Conservation (phyloP, 192 early-diverging fungal species). For the Coemansia sp. region DNA sequence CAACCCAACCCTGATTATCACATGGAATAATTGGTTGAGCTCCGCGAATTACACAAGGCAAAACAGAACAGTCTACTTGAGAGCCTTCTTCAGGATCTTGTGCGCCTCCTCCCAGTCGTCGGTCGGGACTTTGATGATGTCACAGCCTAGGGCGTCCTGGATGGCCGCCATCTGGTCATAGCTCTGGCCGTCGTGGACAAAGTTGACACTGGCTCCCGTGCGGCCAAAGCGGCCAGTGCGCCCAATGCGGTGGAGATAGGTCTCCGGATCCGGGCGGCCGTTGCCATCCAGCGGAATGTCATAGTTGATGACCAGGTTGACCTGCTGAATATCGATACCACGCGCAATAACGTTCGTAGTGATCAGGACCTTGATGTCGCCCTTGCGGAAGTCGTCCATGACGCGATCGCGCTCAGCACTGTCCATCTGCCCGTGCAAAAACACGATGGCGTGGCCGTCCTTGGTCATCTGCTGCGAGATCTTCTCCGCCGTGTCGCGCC, state of each 20-base stretch:
- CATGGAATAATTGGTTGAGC: too few species aligned
- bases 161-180: conserved; percentile 80
- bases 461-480: conserved; percentile 71
- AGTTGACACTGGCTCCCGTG: conserved; percentile 90
- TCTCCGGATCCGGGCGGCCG: conserved; percentile 78
- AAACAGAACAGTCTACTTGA: conserved; percentile 36
- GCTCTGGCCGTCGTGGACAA: conserved; percentile 77
- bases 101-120: conserved; percentile 82
- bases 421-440: conserved; percentile 80
- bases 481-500: conserved; percentile 77
- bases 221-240: conserved; percentile 97
- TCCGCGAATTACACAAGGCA: too few species aligned
- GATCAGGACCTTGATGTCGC: conserved; percentile 88
- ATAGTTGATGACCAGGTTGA: conserved; percentile 94
- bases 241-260: conserved; percentile 97
- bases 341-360: conserved; percentile 96
- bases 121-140: conserved; percentile 78
- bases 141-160: conserved; percentile 71
- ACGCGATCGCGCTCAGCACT: conserved; percentile 78
- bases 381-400: conserved; percentile 90
- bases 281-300: conserved; percentile 79
- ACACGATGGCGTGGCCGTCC: conserved; percentile 80
- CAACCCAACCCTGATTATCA: not conserved
- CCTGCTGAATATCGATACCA: conserved; percentile 95
- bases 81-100: conserved; percentile 78